Percentiles rank a stretch among this genome's conserved stretches.
phyloP scores from a whole-genome alignment of 495 filamentous ascomycete species.

The Hypoxylon cercidicola region DNA sequence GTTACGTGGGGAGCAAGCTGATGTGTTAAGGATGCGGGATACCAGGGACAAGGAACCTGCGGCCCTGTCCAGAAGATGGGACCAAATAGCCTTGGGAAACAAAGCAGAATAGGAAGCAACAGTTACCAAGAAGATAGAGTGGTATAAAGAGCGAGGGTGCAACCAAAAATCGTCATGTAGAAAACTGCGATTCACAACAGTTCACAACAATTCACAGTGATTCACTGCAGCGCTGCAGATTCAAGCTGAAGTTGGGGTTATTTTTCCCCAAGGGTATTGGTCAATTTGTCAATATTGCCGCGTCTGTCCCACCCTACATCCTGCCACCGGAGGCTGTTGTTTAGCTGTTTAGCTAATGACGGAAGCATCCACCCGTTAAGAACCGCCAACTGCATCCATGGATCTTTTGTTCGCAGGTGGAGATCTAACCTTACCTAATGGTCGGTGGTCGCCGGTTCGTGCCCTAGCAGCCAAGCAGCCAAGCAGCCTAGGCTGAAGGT shows the following conservation, averaged over 20 bases:
- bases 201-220: too few species aligned
- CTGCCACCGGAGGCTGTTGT: slow-evolving; percentile 6
- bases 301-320: slow-evolving; percentile 5
- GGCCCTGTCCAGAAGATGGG: not conserved
- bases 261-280: slow-evolving; percentile 12
- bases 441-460: slow-evolving; percentile 11
- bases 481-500: slow-evolving; percentile 22
- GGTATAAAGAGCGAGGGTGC: slow-evolving; percentile 2
- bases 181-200: too few species aligned
- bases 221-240: not conserved
- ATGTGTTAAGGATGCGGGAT: slow-evolving; percentile 4
- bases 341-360: slow-evolving; percentile 22
- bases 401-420: not conserved
- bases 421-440: too few species aligned
- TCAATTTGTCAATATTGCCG: slow-evolving; percentile 16
- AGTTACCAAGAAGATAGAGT: not conserved
- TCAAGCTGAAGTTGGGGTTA: slow-evolving; percentile 14
- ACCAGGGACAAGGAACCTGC: slow-evolving; percentile 11
- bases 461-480: too few species aligned
- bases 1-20: slow-evolving; percentile 6
- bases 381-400: not conserved
- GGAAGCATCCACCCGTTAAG: slow-evolving; percentile 34
- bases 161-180: slow-evolving; percentile 23
- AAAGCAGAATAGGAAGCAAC: not conserved
- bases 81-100: not conserved